These are phyloP conservation scores for Aspergillus sp. DNA, from an alignment of 2,329 filamentous ascomycete genomes.

Conservation along the genomic window DNA sequence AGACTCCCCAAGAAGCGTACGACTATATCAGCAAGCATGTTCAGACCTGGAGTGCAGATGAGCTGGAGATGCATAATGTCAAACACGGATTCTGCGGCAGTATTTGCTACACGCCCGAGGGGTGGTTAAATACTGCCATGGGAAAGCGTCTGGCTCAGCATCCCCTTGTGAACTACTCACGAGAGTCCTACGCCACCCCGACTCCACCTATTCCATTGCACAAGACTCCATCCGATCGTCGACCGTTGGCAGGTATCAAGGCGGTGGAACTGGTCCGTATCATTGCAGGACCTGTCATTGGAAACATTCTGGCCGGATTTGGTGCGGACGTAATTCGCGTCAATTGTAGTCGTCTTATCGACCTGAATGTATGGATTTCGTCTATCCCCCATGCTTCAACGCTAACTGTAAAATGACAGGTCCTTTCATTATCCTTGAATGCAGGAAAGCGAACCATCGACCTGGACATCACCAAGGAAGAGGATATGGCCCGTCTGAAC, in stretches of 20 bases:
- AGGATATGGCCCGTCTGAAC: constrained; percentile 34
- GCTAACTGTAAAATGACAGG: constrained; percentile 2
- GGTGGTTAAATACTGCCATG: constrained; percentile 42
- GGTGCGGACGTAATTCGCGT: constrained; percentile 43
- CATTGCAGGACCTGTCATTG: constrained; percentile 38
- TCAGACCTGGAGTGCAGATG: constrained; percentile 30
- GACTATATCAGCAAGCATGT: constrained; percentile 25
- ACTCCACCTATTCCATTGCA: constrained; percentile 27
- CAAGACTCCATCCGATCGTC: constrained; percentile 2
- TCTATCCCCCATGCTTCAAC: not conserved
- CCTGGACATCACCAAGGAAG: constrained; percentile 42
- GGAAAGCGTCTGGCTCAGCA: constrained; percentile 38
- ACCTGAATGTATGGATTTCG: constrained; percentile 12
- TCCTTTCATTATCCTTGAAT: constrained; percentile 5
- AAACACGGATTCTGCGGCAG: constrained; percentile 40
- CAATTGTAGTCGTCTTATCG: constrained; percentile 32
- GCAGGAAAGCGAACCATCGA: constrained; percentile 9
- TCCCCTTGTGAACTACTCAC: constrained; percentile 39
- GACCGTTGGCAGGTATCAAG: constrained; percentile 42
- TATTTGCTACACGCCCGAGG: constrained; percentile 41
- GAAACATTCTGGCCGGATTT: constrained; percentile 34
- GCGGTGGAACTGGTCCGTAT: constrained; percentile 42
- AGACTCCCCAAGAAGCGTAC: constrained; percentile 9
- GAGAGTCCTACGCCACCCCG: constrained; percentile 28
- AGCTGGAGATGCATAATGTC: constrained; percentile 41